Evolutionary conservation across 2,329 filamentous ascomycete genomes (phyloP).

Genomic region (Phaeophleospora eucalypticola): DNA sequence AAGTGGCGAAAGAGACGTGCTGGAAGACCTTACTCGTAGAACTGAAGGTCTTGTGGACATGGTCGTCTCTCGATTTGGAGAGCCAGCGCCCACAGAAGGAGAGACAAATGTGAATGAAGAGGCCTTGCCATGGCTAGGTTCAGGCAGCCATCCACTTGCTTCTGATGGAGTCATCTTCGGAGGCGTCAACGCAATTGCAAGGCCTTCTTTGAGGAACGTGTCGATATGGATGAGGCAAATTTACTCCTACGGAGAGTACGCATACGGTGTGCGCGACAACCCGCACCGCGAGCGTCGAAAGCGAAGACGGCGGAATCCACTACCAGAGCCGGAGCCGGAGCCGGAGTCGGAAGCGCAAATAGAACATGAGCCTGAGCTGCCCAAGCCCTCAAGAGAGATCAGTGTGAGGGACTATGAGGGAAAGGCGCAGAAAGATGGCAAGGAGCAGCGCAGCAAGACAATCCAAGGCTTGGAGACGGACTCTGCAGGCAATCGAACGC

Average conservation of each 20-base stretch:
- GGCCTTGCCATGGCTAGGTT: conserved; percentile 65
- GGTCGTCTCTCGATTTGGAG: conserved; percentile 80
- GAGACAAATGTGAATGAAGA: conserved; percentile 25
- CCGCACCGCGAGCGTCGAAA: conserved; percentile 61
- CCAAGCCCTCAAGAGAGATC: conserved; percentile 4
- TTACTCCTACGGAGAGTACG: conserved; percentile 75
- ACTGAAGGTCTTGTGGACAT: conserved; percentile 84
- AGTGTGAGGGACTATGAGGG: conserved; percentile 12
- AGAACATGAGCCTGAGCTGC: neutral
- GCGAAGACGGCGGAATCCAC: conserved; percentile 38
- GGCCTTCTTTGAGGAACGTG: conserved; percentile 66
- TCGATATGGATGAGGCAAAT: conserved; percentile 86
- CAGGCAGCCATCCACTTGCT: conserved; percentile 61
- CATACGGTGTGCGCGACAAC: conserved; percentile 81
- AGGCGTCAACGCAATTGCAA: conserved; percentile 69
- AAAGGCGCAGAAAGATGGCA: neutral
- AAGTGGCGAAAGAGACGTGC: conserved; percentile 85
- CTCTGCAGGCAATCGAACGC: neutral
- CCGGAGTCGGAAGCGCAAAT: conserved; percentile 7
- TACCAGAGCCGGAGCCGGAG: conserved; percentile 2
- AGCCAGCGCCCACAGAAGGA: conserved; percentile 39
- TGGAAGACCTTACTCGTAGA: conserved; percentile 78
- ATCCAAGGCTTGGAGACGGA: neutral
- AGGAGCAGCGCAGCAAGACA: neutral
- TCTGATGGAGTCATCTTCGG: conserved; percentile 85